phyloP scores from a whole-genome alignment of 2,329 filamentous ascomycete species.

The Hysterium pulicare region DNA sequence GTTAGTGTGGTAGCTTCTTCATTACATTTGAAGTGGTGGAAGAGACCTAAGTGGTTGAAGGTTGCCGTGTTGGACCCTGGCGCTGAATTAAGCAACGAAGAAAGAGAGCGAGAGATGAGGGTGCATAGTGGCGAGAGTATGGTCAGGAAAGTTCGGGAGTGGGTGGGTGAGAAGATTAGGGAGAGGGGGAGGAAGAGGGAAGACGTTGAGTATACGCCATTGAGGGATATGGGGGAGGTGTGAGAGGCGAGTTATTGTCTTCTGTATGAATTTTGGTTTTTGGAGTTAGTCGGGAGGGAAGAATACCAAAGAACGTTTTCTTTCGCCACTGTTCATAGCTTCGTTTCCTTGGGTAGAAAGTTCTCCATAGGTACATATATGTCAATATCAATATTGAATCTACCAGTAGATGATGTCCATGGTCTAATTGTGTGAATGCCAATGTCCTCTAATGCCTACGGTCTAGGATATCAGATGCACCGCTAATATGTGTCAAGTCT shows the following conservation, averaged over 20 bases:
- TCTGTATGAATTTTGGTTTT: no score
- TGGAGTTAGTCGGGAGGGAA: no score
- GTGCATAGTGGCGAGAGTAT: constrained; percentile 16
- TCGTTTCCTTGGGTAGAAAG: no score
- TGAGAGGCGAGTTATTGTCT: constrained; percentile 2
- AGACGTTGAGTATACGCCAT: constrained; percentile 44
- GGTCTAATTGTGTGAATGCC: no score
- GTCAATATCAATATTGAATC: no score
- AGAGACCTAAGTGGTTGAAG: constrained; percentile 81
- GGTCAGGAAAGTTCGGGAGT: constrained; percentile 21
- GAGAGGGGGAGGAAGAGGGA: constrained; percentile 38
- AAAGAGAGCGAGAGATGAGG: constrained; percentile 23
- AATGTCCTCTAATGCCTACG: no score
- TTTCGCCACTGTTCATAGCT: no score
- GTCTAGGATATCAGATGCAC: no score
- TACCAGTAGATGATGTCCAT: no score
- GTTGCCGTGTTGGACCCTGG: constrained; percentile 57
- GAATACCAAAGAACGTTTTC: no score
- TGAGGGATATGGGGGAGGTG: constrained; percentile 40
- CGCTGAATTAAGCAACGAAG: constrained; percentile 26
- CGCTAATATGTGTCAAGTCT: no score
- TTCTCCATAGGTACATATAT: no score
- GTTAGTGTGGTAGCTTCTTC: constrained; percentile 86
- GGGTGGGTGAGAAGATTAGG: constrained; percentile 26
- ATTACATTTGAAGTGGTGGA: constrained; percentile 83